Evolutionary conservation across 352 stramenopile genomes (phyloP), one percentile per base, ranked within the genome.

Genomic region (Pythium dissimile): DNA sequence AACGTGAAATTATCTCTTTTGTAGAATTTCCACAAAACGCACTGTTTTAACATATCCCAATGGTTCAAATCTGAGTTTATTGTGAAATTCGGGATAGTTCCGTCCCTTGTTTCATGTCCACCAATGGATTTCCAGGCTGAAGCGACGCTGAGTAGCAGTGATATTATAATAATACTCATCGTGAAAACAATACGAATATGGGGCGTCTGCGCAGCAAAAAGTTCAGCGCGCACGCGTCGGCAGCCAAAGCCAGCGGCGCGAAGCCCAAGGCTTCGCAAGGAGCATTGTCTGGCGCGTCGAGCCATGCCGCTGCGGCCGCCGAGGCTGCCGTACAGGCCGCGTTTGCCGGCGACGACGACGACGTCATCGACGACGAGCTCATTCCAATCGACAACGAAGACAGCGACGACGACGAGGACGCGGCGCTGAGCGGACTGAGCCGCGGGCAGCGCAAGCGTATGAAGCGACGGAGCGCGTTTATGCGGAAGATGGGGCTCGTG

Each of bases 401-500:
- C 12, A 68, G 72, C 24, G 62, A 69, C 18, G 62, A 59, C 12
- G 59, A 59, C 28, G 69, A 64, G 3, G 54, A 43, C 26, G 55
- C 58, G 5, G 71, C 70, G n/a, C 54, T 54, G 11, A 48, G 48
- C 24, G 64, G 72, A 26, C 65, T 91, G 47, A 94, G 84, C 45
- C 84, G 85, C 26, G 85, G 85, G 1, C 85, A 94, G 59, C 80
- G 85, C 63, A 94, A 94, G 54, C 85, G 85, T 1, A 73, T 91
- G 37, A 94, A 93, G 64, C 80, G 83, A 5, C 85, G 85, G 13
- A 67, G 67, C 13, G 83, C 85, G 50, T 93, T 94, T 63, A 77
- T 93, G 72, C 80, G 79, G 52, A 94, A 94, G 66, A 93, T 93
- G 81, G 85, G 83, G 4, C 72, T 95, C 27, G 85, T 93, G 49